Conservation (phyloP, 2,329 filamentous ascomycete genomes). For the Tolypocladium amazonense region DNA sequence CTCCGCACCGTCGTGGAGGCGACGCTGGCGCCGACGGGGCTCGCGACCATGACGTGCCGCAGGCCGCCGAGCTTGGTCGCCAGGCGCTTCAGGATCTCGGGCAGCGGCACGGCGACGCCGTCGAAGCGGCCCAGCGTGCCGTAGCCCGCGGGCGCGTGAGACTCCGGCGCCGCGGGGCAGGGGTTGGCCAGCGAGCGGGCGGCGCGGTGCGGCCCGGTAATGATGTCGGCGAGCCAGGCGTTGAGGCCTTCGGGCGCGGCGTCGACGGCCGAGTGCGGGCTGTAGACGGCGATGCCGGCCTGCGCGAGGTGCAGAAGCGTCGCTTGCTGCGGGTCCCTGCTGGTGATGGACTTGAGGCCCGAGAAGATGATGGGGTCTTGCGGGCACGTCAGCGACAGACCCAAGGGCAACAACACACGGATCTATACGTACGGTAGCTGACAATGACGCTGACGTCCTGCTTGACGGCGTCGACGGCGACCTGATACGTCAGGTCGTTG, state of each 20-base stretch:
- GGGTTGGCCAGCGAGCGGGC: constrained; percentile 34
- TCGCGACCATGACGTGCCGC: constrained; percentile 37
- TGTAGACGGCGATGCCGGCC: constrained; percentile 88
- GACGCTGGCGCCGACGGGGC: constrained; percentile 36
- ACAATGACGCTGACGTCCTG: constrained; percentile 70
- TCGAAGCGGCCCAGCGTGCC: constrained; percentile 37
- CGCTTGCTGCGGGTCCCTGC: constrained; percentile 75
- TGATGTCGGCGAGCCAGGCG: constrained; percentile 86
- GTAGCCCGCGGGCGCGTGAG: constrained; percentile 39
- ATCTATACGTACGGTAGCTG: constrained; percentile 59
- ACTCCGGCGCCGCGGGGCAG: constrained; percentile 28
- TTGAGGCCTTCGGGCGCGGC: constrained; percentile 76
- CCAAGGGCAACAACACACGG: neutral
- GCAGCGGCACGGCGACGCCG: constrained; percentile 23
- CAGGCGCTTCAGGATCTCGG: constrained; percentile 38
- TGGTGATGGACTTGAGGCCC: constrained; percentile 78
- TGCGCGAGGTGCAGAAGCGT: constrained; percentile 73
- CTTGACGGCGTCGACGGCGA: constrained; percentile 80
- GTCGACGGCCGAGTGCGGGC: constrained; percentile 90
- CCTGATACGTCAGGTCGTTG: constrained; percentile 80
- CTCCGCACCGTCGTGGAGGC: constrained; percentile 41
- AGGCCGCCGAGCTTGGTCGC: constrained; percentile 60
- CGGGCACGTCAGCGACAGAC: neutral
- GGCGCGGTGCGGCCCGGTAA: constrained; percentile 44
- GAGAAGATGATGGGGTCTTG: constrained; percentile 94